Evolutionary conservation across 2,329 filamentous ascomycete genomes (phyloP).

Genomic region (Penicillium polonicum): DNA sequence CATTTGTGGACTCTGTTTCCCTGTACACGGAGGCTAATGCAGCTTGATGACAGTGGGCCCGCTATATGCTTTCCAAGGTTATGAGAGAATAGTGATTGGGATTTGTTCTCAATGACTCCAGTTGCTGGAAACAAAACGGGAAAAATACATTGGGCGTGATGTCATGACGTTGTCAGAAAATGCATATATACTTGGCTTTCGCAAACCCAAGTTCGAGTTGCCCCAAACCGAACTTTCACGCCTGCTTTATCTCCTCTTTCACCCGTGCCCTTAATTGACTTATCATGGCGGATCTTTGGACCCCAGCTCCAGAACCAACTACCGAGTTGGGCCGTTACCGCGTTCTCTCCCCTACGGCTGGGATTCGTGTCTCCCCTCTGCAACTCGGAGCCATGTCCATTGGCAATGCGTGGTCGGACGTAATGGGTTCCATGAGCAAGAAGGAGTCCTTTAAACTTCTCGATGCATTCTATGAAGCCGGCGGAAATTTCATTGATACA

Average conservation of each 20-base stretch:
- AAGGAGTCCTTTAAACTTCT: neutral
- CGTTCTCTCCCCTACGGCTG: neutral
- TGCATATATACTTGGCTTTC: neutral
- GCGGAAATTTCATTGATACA: neutral
- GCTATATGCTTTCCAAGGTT: neutral
- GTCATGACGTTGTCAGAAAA: neutral
- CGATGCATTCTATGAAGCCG: neutral
- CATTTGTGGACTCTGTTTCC: neutral
- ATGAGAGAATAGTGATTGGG: neutral
- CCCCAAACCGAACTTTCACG: neutral
- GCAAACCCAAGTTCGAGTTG: neutral
- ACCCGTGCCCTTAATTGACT: neutral
- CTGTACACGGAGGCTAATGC: neutral
- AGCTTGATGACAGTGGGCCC: neutral
- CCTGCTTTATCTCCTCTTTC: no score
- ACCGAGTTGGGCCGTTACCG: neutral
- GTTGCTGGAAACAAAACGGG: no score
- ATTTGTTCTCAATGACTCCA: no score
- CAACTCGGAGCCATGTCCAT: neutral
- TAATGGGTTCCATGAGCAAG: neutral
- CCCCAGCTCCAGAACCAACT: neutral
- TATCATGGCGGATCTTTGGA: neutral
- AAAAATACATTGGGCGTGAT: no score
- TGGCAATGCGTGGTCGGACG: neutral
- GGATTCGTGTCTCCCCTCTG: neutral